Conservation (phyloP, 352 stramenopile genomes). For the Globisporangium camurandrum region DNA sequence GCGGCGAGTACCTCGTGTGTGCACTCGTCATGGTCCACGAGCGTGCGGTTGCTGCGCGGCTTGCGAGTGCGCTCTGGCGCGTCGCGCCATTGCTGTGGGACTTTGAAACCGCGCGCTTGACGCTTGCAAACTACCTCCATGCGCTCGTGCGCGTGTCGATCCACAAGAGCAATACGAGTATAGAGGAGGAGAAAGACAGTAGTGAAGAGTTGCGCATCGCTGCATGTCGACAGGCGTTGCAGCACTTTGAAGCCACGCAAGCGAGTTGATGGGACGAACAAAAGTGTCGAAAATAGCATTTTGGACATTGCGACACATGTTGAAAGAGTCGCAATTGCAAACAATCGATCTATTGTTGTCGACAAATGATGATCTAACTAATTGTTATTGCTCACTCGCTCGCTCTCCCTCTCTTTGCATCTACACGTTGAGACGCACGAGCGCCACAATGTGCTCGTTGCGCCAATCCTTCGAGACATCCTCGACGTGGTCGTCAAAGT, state of each 20-base stretch:
- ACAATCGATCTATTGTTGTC: too few species aligned
- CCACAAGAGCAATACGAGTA: too few species aligned
- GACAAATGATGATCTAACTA: too few species aligned
- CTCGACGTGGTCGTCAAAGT: slow-evolving; percentile 79
- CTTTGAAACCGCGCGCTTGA: slow-evolving; percentile 46
- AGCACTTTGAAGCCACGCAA: neutral
- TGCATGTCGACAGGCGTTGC: neutral
- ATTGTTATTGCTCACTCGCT: too few species aligned
- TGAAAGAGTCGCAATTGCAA: too few species aligned
- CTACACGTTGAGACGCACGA: slow-evolving; percentile 72
- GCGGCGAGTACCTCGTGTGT: slow-evolving; percentile 52
- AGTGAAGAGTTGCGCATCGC: neutral
- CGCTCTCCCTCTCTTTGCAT: too few species aligned
- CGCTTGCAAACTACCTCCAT: slow-evolving; percentile 47
- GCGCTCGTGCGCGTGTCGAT: slow-evolving; percentile 15
- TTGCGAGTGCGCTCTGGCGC: slow-evolving; percentile 46
- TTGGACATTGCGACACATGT: too few species aligned
- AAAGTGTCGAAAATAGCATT: too few species aligned
- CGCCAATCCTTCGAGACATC: slow-evolving; percentile 67
- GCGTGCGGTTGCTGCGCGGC: slow-evolving; percentile 34
- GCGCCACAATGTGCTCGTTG: slow-evolving; percentile 55
- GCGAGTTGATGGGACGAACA: slow-evolving; percentile 4
- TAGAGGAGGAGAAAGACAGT: too few species aligned
- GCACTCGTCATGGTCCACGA: slow-evolving; percentile 42
- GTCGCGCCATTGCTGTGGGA: slow-evolving; percentile 65